Evolutionary conservation across 352 stramenopile genomes (phyloP).

Genomic region (Globisporangium megalacanthum): DNA sequence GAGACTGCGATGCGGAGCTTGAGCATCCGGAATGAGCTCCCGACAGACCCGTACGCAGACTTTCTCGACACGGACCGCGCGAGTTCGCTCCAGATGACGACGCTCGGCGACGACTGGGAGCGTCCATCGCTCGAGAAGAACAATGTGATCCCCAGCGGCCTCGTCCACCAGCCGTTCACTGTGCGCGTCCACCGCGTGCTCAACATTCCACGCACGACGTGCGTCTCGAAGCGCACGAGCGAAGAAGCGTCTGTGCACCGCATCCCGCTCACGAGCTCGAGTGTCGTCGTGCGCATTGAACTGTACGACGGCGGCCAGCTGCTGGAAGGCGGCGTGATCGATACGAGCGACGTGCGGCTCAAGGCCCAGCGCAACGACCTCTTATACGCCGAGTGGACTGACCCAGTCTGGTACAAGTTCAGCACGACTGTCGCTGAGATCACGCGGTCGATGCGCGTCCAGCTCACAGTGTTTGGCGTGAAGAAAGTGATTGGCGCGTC

Average conservation of each 20-base stretch:
- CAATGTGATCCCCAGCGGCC: slow-evolving; percentile 38
- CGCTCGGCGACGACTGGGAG: slow-evolving; percentile 64
- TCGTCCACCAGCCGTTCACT: slow-evolving; percentile 58
- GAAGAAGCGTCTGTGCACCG: slow-evolving; percentile 53
- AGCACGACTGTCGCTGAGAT: slow-evolving; percentile 68
- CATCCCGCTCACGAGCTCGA: slow-evolving; percentile 50
- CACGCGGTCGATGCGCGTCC: slow-evolving; percentile 67
- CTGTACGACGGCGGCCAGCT: slow-evolving; percentile 71
- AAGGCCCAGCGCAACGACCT: slow-evolving; percentile 67
- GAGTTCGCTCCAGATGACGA: slow-evolving; percentile 68
- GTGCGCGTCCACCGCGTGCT: slow-evolving; percentile 74
- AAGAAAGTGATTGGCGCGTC: slow-evolving; percentile 56
- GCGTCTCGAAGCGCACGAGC: slow-evolving; percentile 54
- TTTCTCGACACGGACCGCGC: slow-evolving; percentile 48
- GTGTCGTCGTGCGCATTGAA: slow-evolving; percentile 69
- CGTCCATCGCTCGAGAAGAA: slow-evolving; percentile 29
- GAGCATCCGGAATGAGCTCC: slow-evolving; percentile 58
- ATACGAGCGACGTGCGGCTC: slow-evolving; percentile 66
- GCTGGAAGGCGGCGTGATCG: slow-evolving; percentile 59
- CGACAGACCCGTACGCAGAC: slow-evolving; percentile 56
- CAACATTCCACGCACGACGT: slow-evolving; percentile 78
- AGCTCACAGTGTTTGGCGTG: slow-evolving; percentile 67
- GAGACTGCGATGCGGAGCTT: slow-evolving; percentile 75
- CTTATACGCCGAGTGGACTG: slow-evolving; percentile 67
- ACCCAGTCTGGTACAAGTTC: slow-evolving; percentile 76